Evolutionary conservation across 1,284 basidiomycete genomes (phyloP).

Genomic region (Cryptococcus deneoformans): DNA sequence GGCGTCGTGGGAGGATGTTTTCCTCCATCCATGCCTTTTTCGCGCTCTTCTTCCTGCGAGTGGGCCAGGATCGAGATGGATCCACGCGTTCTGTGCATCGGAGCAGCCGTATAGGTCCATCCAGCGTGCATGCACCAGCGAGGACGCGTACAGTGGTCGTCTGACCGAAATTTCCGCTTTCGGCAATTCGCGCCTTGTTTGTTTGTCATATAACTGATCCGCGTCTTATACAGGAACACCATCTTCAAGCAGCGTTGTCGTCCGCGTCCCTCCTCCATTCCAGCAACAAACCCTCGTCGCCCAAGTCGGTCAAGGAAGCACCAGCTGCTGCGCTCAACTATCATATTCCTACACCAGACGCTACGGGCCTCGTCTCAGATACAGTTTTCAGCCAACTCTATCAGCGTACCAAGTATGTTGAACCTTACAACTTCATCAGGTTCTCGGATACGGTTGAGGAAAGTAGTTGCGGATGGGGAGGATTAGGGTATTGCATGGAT

Average conservation of each 20-base stretch:
- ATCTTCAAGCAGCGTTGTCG: slow-evolving; percentile 66
- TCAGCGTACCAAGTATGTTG: slow-evolving; percentile 64
- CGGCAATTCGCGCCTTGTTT: slow-evolving; percentile 19
- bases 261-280: slow-evolving; percentile 47
- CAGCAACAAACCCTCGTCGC: slow-evolving; percentile 18
- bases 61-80: neutral
- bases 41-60: neutral
- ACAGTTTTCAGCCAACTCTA: slow-evolving; percentile 64
- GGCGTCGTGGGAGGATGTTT: neutral
- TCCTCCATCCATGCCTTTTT: neutral
- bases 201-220: slow-evolving; percentile 48
- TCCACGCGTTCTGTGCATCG: too few species aligned
- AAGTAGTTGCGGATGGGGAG: slow-evolving; percentile 46
- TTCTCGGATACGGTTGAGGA: slow-evolving; percentile 90
- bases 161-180: slow-evolving; percentile 14
- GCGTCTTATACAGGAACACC: slow-evolving; percentile 72
- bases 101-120: neutral
- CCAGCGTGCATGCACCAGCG: slow-evolving; percentile 2
- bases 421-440: slow-evolving; percentile 75
- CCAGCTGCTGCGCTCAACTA: slow-evolving; percentile 53
- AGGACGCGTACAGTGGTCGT: slow-evolving; percentile 2
- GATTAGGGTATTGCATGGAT: slow-evolving; percentile 79
- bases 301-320: slow-evolving; percentile 7
- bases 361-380: slow-evolving; percentile 72
- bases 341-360: slow-evolving; percentile 90